A percentile compares a stretch with the other conserved stretches of the same genome.
These are phyloP conservation scores for Alternaria triticimaculans DNA, from an alignment of 2,329 filamentous ascomycete species.

Conservation along the genomic window DNA sequence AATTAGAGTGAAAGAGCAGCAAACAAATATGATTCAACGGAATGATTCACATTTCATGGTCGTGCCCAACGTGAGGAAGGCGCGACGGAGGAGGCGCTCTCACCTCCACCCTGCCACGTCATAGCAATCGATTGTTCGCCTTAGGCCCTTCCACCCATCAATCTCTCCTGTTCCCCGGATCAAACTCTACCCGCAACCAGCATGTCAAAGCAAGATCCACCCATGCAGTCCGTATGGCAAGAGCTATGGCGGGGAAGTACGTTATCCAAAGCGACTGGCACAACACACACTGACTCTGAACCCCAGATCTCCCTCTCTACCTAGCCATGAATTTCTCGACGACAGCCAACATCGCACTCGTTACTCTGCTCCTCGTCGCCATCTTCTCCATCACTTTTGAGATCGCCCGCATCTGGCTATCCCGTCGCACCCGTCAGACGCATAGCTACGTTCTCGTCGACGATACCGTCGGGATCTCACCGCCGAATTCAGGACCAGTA, in stretches of 20 bases:
- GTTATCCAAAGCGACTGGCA: neutral
- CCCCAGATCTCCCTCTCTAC: constrained; percentile 4
- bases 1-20: neutral
- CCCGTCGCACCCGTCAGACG: neutral
- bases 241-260: constrained; percentile 7
- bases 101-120: neutral
- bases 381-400: neutral
- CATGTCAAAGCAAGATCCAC: neutral
- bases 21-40: neutral
- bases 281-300: neutral
- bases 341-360: constrained; percentile 1
- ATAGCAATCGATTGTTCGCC: neutral
- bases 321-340: neutral
- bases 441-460: neutral
- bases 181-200: neutral
- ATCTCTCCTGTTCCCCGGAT: neutral
- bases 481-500: neutral
- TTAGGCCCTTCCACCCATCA: neutral
- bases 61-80: neutral
- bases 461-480: neutral
- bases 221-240: constrained; percentile 2
- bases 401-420: neutral
- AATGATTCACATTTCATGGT: neutral
- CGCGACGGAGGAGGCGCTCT: neutral
- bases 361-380: constrained; percentile 2